Conservation (phyloP, 2,329 filamentous ascomycete genomes). For the Colletotrichum tropicicola region DNA sequence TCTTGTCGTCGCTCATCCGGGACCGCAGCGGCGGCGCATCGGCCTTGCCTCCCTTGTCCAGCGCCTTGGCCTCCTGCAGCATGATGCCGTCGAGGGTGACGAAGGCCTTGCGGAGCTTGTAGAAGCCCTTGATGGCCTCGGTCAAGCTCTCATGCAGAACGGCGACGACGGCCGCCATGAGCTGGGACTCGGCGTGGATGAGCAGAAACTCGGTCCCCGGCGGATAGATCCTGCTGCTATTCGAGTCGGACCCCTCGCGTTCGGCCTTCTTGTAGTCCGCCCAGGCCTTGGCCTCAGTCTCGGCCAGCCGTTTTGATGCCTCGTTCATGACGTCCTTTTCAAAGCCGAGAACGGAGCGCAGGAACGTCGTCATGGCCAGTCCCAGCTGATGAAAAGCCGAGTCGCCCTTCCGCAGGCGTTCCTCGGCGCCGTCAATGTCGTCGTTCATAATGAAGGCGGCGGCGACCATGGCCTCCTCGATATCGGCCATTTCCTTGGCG, state of each 20-base stretch:
- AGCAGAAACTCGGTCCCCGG: slow-evolving; percentile 88
- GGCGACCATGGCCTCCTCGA: slow-evolving; percentile 70
- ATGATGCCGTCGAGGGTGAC: slow-evolving; percentile 82
- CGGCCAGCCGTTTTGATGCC: slow-evolving; percentile 75
- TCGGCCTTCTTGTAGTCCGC: slow-evolving; percentile 80
- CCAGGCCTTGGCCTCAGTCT: slow-evolving; percentile 80
- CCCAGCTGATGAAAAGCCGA: slow-evolving; percentile 93
- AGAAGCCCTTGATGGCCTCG: slow-evolving; percentile 90
- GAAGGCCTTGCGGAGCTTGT: slow-evolving; percentile 90
- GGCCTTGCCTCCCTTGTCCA: slow-evolving; percentile 36
- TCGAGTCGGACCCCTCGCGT: slow-evolving; percentile 33
- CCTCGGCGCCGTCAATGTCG: slow-evolving; percentile 86
- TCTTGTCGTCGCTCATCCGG: slow-evolving; percentile 38
- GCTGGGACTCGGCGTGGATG: slow-evolving; percentile 83
- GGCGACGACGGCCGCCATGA: slow-evolving; percentile 89
- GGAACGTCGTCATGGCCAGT: slow-evolving; percentile 82
- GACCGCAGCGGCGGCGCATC: slow-evolving; percentile 27
- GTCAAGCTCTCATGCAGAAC: slow-evolving; percentile 93
- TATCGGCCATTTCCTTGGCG: slow-evolving; percentile 59
- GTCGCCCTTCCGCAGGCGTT: slow-evolving; percentile 72
- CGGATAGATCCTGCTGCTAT: slow-evolving; percentile 69
- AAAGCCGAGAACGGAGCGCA: slow-evolving; percentile 87
- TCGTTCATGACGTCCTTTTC: slow-evolving; percentile 92
- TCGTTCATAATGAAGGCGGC: slow-evolving; percentile 84
- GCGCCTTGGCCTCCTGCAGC: slow-evolving; percentile 71